These are phyloP conservation scores for Iberis pinnata DNA, from an alignment of 345 rosid genomes.

Conservation along the genomic window DNA sequence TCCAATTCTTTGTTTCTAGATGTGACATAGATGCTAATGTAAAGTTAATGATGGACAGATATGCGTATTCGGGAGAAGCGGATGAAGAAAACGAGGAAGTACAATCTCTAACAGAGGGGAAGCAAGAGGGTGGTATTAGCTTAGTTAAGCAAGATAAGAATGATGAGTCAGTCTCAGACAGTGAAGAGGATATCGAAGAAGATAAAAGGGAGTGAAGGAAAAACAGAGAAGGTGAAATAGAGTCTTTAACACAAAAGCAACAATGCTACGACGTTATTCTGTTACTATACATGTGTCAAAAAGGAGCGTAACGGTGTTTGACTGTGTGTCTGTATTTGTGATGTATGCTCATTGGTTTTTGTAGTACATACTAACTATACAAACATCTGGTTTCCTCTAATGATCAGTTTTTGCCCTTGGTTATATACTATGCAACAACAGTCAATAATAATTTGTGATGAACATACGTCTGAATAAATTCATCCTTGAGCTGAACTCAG, in stretches of 20 bases:
- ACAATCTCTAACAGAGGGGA: conserved; percentile 59
- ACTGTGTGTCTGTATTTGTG: conserved; percentile 25
- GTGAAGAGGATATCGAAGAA: conserved; percentile 58
- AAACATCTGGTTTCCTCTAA: not conserved
- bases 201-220: conserved; percentile 64
- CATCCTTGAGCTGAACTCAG: not conserved
- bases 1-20: not conserved
- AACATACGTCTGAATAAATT: not conserved
- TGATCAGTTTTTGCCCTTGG: conserved; percentile 3
- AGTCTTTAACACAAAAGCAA: conserved; percentile 9
- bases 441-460: not conserved
- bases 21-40: conserved; percentile 12
- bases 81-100: conserved; percentile 64
- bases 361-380: not conserved
- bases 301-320: conserved; percentile 5
- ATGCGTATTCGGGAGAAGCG: conserved; percentile 67
- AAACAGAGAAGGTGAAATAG: conserved; percentile 16
- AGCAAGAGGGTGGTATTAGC: conserved; percentile 56
- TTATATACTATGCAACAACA: not conserved
- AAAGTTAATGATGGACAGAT: conserved; percentile 36
- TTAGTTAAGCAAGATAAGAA: conserved; percentile 58
- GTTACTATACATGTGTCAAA: conserved; percentile 11
- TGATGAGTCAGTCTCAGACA: conserved; percentile 31
- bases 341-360: not conserved
- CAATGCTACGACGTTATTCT: not conserved